Percentiles rank a stretch among this genome's conserved stretches.
Conservation (phyloP, 306 rosid genomes). For the Glycine tomentella region DNA sequence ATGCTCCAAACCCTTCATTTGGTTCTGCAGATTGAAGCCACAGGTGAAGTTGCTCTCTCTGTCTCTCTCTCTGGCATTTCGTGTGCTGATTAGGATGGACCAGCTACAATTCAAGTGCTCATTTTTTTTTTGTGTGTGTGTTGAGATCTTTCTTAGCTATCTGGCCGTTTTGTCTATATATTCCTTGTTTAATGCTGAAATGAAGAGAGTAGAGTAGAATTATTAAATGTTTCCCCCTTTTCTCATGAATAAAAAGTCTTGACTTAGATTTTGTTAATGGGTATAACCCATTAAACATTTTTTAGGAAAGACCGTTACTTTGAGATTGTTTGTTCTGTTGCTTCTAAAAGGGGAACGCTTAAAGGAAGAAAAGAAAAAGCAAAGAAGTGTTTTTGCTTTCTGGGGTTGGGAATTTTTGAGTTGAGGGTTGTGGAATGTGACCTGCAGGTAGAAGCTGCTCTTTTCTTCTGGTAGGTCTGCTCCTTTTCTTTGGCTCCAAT, state of each 20-base stretch:
- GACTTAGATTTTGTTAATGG: slow-evolving; percentile 34
- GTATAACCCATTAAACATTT: slow-evolving; percentile 22
- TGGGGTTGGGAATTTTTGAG: slow-evolving; percentile 46
- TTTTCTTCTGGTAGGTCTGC: slow-evolving; percentile 32
- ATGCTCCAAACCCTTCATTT: slow-evolving; percentile 34
- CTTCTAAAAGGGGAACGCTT: slow-evolving; percentile 20
- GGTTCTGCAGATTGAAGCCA: slow-evolving; percentile 52
- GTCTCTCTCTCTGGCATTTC: slow-evolving; percentile 8
- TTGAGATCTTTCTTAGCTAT: slow-evolving; percentile 49
- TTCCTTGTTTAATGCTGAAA: slow-evolving; percentile 21
- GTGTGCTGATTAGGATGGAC: slow-evolving; percentile 2
- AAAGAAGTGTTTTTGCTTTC: slow-evolving; percentile 41
- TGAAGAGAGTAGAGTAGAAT: slow-evolving; percentile 24
- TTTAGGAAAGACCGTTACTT: slow-evolving; percentile 14
- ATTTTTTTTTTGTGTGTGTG: slow-evolving; percentile 24
- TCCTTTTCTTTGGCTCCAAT: slow-evolving; percentile 29
- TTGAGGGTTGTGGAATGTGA: slow-evolving; percentile 50
- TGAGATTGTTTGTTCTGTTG: slow-evolving; percentile 19
- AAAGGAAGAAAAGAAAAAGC: neutral
- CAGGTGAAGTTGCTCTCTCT: slow-evolving; percentile 46
- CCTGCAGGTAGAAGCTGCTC: slow-evolving; percentile 38
- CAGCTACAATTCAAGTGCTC: slow-evolving; percentile 42
- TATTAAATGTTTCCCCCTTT: slow-evolving; percentile 22
- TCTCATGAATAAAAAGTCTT: slow-evolving; percentile 9
- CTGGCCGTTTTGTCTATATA: slow-evolving; percentile 34